Percentiles rank a stretch among this genome's conserved stretches.
Evolutionary conservation across 306 rosid species (phyloP).

Genomic region (Castanea crenata): DNA sequence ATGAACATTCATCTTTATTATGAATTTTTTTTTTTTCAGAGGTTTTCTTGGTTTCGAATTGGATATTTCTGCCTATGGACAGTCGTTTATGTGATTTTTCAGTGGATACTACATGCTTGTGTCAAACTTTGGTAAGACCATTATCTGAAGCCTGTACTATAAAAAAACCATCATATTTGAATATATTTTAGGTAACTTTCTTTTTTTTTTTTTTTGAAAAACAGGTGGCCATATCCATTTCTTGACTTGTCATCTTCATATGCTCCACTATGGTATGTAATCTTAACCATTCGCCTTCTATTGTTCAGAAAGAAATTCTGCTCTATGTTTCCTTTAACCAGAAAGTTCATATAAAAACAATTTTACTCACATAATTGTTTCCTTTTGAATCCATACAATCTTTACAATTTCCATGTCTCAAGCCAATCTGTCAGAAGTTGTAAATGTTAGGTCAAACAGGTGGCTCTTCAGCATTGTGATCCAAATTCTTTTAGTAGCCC

Average conservation of each 20-base stretch:
- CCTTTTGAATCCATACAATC: background rate
- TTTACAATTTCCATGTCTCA: background rate
- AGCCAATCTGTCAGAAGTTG: background rate
- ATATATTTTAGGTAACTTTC: background rate
- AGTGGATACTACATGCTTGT: conserved; percentile 82
- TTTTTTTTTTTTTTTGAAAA: conserved; percentile 14
- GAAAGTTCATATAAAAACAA: background rate
- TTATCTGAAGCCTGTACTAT: background rate
- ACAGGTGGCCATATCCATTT: conserved; percentile 99
- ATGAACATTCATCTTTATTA: conserved; percentile 16
- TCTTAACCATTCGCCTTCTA: background rate
- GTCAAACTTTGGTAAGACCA: conserved; percentile 67
- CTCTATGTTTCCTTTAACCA: background rate
- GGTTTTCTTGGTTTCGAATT: conserved; percentile 91
- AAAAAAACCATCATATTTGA: background rate
- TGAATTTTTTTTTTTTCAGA: conserved; percentile 42
- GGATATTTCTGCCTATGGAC: conserved; percentile 98
- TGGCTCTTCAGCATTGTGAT: background rate
- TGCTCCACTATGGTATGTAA: conserved; percentile 77
- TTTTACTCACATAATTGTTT: background rate
- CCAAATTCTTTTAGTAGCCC: background rate
- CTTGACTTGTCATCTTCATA: conserved; percentile 82
- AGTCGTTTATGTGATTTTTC: conserved; percentile 63
- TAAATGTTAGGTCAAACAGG: background rate
- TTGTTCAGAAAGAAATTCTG: background rate